phyloP scores from a whole-genome alignment of 164 flowering plant species.

The Nymphaea colorata region DNA sequence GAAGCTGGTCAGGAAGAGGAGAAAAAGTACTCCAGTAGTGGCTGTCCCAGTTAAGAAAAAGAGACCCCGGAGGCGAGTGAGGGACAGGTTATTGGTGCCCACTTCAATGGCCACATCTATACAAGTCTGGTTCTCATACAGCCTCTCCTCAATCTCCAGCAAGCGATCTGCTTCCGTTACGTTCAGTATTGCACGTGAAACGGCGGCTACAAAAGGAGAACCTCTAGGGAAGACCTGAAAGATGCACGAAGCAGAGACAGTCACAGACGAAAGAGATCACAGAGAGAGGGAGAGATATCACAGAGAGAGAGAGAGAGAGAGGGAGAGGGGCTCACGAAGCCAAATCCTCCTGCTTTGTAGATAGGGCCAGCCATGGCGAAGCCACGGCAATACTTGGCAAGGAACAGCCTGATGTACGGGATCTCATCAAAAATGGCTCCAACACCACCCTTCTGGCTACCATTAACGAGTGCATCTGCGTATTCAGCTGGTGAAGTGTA shows the following conservation, averaged over 20 bases:
- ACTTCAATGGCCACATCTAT: not conserved
- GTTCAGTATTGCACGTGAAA: conserved; percentile 29
- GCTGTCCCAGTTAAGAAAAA: conserved; percentile 31
- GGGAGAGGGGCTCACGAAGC: conserved; percentile 11
- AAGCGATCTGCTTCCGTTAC: conserved; percentile 17
- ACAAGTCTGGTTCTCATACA: conserved; percentile 6
- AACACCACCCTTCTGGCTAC: conserved; percentile 26
- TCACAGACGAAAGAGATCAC: not conserved
- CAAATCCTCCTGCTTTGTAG: conserved; percentile 15
- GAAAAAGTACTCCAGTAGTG: conserved; percentile 13
- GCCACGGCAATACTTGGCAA: conserved; percentile 17
- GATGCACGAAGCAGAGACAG: not conserved
- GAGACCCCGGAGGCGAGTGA: conserved; percentile 17
- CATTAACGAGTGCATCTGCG: conserved; percentile 17
- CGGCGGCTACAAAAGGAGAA: conserved; percentile 24
- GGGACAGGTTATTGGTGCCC: conserved; percentile 4
- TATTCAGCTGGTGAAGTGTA: conserved; percentile 15
- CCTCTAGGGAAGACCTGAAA: conserved; percentile 26
- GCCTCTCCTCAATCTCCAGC: not conserved
- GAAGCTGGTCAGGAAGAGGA: conserved; percentile 9
- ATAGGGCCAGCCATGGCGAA: conserved; percentile 15
- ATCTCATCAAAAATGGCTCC: conserved; percentile 35
- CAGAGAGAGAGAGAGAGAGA: conserved; percentile 1
- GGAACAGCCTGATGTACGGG: conserved; percentile 29
- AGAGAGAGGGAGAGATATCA: not conserved